A percentile compares a stretch with the other conserved stretches of the same genome.
Conservation (phyloP, 768 basidiomycete species). For the Mycena rebaudengoi region DNA sequence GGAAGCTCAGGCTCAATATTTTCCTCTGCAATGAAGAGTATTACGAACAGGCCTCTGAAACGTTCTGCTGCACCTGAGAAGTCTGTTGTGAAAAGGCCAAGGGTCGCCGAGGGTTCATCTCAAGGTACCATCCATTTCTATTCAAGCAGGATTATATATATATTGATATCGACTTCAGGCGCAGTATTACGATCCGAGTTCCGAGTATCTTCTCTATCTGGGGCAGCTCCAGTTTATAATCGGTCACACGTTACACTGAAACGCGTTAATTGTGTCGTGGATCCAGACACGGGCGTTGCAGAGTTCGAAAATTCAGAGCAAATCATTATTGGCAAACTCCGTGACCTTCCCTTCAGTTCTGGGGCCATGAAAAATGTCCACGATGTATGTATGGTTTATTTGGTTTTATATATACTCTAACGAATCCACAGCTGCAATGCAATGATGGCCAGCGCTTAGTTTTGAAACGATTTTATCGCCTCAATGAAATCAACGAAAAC, state of each 20-base stretch:
- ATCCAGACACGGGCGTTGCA: neutral
- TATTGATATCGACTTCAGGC: neutral
- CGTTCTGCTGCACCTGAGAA: too few relatives aligned
- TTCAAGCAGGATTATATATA: too few relatives aligned
- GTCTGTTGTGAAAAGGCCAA: too few relatives aligned
- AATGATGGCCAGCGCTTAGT: neutral
- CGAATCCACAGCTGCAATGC: neutral
- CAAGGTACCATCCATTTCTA: too few relatives aligned
- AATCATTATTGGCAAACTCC: neutral
- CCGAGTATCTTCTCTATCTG: neutral
- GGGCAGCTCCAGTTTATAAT: neutral
- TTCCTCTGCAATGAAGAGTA: too few relatives aligned
- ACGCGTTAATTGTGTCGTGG: neutral
- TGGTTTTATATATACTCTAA: neutral
- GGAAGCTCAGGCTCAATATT: too few relatives aligned
- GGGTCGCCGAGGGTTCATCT: too few relatives aligned
- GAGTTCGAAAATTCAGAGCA: neutral
- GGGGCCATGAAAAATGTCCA: constrained; percentile 4
- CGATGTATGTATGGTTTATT: neutral
- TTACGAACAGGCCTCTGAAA: too few relatives aligned
- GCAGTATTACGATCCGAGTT: neutral
- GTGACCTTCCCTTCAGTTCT: neutral
- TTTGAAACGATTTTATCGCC: neutral
- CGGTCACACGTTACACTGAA: neutral
- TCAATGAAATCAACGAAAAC: neutral